phyloP scores from a whole-genome alignment of 176 grass and related monocot genomes.

The Aegilops tauschii region DNA sequence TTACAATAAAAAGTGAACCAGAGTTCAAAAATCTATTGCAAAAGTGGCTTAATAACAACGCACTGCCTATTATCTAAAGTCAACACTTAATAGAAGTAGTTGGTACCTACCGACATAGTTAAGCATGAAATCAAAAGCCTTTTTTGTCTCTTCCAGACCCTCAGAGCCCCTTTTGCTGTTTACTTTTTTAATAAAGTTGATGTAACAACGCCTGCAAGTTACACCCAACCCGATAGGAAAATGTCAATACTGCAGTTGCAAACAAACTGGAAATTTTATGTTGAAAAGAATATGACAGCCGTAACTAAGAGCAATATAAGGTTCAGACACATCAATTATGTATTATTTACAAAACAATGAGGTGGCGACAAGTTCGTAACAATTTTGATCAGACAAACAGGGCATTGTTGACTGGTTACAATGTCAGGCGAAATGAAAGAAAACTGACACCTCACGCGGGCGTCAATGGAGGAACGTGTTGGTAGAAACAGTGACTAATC shows the following conservation, averaged over 20 bases:
- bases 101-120: slow-evolving; percentile 72
- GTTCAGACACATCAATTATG: not conserved
- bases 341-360: not conserved
- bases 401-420: not conserved
- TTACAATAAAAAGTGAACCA: too few relatives aligned
- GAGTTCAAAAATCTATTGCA: not conserved
- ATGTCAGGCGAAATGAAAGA: not conserved
- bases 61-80: not conserved
- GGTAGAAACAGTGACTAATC: not conserved
- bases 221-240: not conserved
- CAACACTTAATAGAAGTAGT: not conserved
- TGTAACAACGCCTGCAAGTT: slow-evolving; percentile 84
- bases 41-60: not conserved
- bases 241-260: slow-evolving; percentile 10
- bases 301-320: not conserved
- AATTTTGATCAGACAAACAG: not conserved
- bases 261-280: not conserved
- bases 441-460: not conserved
- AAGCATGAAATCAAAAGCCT: slow-evolving; percentile 97
- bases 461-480: not conserved
- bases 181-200: slow-evolving; percentile 75
- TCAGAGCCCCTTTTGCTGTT: slow-evolving; percentile 80
- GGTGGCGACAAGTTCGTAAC: not conserved
- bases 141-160: slow-evolving; percentile 85
- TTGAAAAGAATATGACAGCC: not conserved